These are phyloP conservation scores for Crucibulum parvulum DNA, from an alignment of 1,284 basidiomycete genomes.

Conservation along the genomic window DNA sequence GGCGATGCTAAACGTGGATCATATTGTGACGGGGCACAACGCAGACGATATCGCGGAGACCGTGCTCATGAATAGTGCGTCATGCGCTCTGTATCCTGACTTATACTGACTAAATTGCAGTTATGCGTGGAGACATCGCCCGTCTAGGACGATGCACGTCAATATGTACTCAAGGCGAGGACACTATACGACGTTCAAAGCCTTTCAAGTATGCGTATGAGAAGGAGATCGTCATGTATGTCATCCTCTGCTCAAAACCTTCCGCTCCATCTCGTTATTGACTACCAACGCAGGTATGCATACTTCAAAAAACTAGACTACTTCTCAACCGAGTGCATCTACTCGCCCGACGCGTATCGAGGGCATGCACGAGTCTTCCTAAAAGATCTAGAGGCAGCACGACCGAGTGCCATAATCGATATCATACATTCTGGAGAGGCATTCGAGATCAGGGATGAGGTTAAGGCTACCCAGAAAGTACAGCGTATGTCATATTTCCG, in stretches of 20 bases:
- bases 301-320: constrained; percentile 99
- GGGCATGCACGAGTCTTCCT: constrained; percentile 95
- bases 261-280: background rate
- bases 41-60: constrained; percentile 99
- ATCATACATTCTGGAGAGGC: constrained; percentile 97
- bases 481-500: constrained; percentile 64
- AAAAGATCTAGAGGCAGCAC: constrained; percentile 93
- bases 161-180: constrained; percentile 93
- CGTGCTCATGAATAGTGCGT: constrained; percentile 96
- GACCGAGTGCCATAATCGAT: constrained; percentile 96
- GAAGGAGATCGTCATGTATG: constrained; percentile 99
- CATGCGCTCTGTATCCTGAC: constrained; percentile 7
- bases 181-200: constrained; percentile 96
- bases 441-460: constrained; percentile 82
- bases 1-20: constrained; percentile 88
- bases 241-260: constrained; percentile 11
- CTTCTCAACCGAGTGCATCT: constrained; percentile 99
- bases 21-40: constrained; percentile 99
- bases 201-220: constrained; percentile 99
- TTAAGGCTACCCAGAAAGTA: constrained; percentile 77
- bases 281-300: constrained; percentile 77
- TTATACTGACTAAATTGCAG: constrained; percentile 46
- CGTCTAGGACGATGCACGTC: constrained; percentile 92
- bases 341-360: constrained; percentile 97
- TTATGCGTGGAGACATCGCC: constrained; percentile 97